These are phyloP conservation scores for Pythium coloratum DNA, from an alignment of 352 stramenopile species.

Conservation along the genomic window DNA sequence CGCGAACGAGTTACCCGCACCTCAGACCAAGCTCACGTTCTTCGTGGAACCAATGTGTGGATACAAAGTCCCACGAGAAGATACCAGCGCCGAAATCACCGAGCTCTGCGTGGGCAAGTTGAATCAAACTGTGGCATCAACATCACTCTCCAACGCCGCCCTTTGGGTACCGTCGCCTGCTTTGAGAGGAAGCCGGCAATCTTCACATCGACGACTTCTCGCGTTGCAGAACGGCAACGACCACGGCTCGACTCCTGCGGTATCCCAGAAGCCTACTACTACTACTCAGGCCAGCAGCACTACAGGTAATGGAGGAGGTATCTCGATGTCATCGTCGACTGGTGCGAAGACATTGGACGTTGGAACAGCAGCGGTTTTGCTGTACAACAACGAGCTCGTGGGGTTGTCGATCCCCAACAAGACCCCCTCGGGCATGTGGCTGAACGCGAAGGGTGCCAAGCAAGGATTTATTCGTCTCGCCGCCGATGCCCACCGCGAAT, in stretches of 20 bases:
- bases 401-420: constrained; percentile 17
- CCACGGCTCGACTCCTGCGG: background rate
- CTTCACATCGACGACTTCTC: background rate
- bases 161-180: background rate
- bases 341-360: background rate
- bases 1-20: background rate
- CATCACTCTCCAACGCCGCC: background rate
- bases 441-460: background rate
- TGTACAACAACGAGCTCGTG: constrained; percentile 22
- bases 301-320: background rate
- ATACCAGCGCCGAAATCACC: background rate
- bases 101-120: constrained; percentile 16
- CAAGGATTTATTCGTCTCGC: constrained; percentile 17
- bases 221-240: background rate
- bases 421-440: background rate
- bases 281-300: background rate
- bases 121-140: background rate
- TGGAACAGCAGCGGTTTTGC: constrained; percentile 7
- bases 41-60: constrained; percentile 22
- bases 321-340: background rate
- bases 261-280: background rate
- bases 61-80: background rate
- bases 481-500: constrained; percentile 8
- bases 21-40: constrained; percentile 19
- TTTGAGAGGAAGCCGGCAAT: background rate